phyloP scores from a whole-genome alignment of 768 basidiomycete genomes.

The Galerina marginata region DNA sequence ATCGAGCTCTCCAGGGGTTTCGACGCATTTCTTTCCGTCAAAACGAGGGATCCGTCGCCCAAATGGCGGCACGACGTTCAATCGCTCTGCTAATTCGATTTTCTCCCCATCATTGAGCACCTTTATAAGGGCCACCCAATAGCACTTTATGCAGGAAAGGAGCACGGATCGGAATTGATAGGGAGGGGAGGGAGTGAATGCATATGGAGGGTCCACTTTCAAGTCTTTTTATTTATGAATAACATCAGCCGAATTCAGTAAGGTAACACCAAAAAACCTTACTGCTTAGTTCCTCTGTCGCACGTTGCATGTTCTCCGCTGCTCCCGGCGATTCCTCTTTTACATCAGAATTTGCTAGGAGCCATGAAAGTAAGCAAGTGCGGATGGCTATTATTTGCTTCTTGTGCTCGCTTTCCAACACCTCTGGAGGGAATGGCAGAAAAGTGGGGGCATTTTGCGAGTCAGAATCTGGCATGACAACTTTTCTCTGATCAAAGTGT shows the following conservation, averaged over 20 bases:
- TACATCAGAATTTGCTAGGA: constrained; percentile 14
- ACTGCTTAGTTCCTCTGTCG: constrained; percentile 24
- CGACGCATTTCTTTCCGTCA: constrained; percentile 24
- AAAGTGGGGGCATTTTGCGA: constrained; percentile 2
- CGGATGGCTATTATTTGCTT: constrained; percentile 23
- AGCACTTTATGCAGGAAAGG: constrained; percentile 28
- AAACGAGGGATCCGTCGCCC: constrained; percentile 23
- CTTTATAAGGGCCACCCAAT: constrained; percentile 27
- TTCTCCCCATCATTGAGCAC: constrained; percentile 19
- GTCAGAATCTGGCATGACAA: neutral
- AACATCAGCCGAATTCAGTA: too few relatives aligned
- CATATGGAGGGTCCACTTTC: constrained; percentile 22
- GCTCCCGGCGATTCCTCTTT: constrained; percentile 19
- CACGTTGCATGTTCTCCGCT: constrained; percentile 14
- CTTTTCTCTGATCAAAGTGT: too few relatives aligned
- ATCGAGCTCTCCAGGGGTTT: constrained; percentile 24
- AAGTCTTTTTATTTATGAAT: constrained; percentile 12
- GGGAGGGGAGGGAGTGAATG: constrained; percentile 25
- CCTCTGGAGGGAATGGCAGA: constrained; percentile 21
- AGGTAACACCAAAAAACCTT: neutral
- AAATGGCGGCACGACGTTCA: constrained; percentile 24
- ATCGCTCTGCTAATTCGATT: constrained; percentile 23
- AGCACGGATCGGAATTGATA: constrained; percentile 23
- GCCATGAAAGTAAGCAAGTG: constrained; percentile 24
- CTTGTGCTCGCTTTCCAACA: constrained; percentile 19